Evolutionary conservation across 1,284 basidiomycete genomes (phyloP).

Genomic region (Cerioporus squamosus): DNA sequence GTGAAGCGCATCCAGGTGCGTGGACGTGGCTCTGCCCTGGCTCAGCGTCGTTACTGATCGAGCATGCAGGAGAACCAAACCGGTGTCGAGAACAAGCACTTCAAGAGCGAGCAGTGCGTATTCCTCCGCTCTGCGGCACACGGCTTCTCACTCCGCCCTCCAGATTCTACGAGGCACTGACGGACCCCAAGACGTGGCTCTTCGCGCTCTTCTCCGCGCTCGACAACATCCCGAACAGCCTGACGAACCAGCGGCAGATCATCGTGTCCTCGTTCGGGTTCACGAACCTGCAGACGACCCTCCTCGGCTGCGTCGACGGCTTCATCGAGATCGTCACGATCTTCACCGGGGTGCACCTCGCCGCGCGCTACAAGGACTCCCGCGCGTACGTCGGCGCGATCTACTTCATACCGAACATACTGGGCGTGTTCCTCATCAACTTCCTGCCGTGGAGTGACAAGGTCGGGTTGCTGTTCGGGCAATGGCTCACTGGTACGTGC

Average conservation of each 20-base stretch:
- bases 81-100: constrained; percentile 44
- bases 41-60: background rate
- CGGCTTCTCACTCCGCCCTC: too few species aligned
- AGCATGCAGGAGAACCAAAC: constrained; percentile 39
- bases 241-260: constrained; percentile 72
- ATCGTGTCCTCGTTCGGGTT: constrained; percentile 77
- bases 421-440: constrained; percentile 66
- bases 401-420: constrained; percentile 66
- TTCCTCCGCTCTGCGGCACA: too few species aligned
- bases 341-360: constrained; percentile 61
- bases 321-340: constrained; percentile 70
- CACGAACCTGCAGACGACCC: constrained; percentile 64
- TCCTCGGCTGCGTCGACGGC: constrained; percentile 72
- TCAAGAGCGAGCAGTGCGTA: constrained; percentile 49
- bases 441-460: constrained; percentile 67
- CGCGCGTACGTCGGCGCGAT: constrained; percentile 65
- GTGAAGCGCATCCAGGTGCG: constrained; percentile 67
- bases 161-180: constrained; percentile 69
- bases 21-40: background rate
- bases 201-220: constrained; percentile 69
- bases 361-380: constrained; percentile 56
- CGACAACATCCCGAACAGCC: constrained; percentile 69
- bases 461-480: constrained; percentile 61
- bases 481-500: constrained; percentile 66
- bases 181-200: constrained; percentile 73